Base-by-base conservation (phyloP, 805 yeast species). In the Cyberlindnera sargentensis region DNA sequence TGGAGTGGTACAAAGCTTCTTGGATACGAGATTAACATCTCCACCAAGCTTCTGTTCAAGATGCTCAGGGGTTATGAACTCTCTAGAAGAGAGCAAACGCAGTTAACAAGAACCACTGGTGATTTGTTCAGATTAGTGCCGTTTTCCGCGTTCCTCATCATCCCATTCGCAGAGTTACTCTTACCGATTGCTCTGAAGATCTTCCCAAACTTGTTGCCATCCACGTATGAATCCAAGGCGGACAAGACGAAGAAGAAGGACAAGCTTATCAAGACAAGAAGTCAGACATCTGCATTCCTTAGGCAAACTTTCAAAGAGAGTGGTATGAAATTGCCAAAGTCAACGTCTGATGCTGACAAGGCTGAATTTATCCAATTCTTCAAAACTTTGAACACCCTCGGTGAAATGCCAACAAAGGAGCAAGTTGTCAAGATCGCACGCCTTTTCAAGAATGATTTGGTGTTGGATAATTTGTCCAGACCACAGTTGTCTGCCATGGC, bases 1-100 rank as follows among this genome's bases (percentile, higher is more conserved):
- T 87, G 96, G 96, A 85, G 81, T 58, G 99, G 99, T 42, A 90
- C 99, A 23, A 91, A 90, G 66, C 75, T 93, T 44, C 70, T 91
- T 37, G 98, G 98, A 3, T 78, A 86, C 56, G 99, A 93, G 66
- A 75, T 89, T 41, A 84, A 79, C 61, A 83, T 93, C 36, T 84
- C 96, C 2, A 77, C 86, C 35, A 84, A 87, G 63, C 75, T 91
- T 39, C 70, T 89, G 39, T 64, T 85, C 58, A 93, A 88, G 60
- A 72, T 87, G 76, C 79, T 85, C 5, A 78, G 95, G 5, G 99
- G 99, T 15, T 88, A 93, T 60, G 95, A 87, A 50, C 71, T 91
- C 40, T 80, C 95, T 3, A 78, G 99, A 60, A 81, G 99, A 66
- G 99, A 91, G 62, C 75, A 78, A 58, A 75, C 86, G 44, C 98